A percentile compares a stretch with the other conserved stretches of the same genome.
Evolutionary conservation across 2,329 filamentous ascomycete species (phyloP).

Genomic region (Didymella exigua): DNA sequence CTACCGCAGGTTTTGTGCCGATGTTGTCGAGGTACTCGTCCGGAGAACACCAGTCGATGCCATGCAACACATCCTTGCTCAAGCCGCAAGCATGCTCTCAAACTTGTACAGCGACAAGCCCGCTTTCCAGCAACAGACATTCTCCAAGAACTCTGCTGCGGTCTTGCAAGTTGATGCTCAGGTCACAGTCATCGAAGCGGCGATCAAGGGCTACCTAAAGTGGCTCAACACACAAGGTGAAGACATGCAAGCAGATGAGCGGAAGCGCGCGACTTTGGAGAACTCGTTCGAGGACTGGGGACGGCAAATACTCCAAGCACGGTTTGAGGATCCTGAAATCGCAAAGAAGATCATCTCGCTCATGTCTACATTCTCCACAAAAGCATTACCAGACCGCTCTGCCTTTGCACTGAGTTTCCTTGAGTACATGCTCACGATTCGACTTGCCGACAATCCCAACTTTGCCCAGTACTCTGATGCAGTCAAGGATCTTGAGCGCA

Average conservation of each 20-base stretch:
- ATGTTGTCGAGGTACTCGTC: slow-evolving; percentile 86
- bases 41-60: slow-evolving; percentile 82
- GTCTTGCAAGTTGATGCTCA: slow-evolving; percentile 84
- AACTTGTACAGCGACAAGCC: slow-evolving; percentile 75
- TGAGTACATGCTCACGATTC: slow-evolving; percentile 86
- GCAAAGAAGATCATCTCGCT: slow-evolving; percentile 81
- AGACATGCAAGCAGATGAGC: slow-evolving; percentile 56
- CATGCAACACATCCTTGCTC: slow-evolving; percentile 81
- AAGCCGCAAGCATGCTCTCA: slow-evolving; percentile 74
- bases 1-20: slow-evolving; percentile 87
- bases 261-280: slow-evolving; percentile 64
- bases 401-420: slow-evolving; percentile 87
- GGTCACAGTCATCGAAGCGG: slow-evolving; percentile 86
- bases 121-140: slow-evolving; percentile 61
- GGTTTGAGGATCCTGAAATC: slow-evolving; percentile 82
- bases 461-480: slow-evolving; percentile 81
- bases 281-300: slow-evolving; percentile 74
- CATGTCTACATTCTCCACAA: slow-evolving; percentile 82
- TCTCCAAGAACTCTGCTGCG: slow-evolving; percentile 71
- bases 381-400: slow-evolving; percentile 75
- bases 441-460: slow-evolving; percentile 73
- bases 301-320: slow-evolving; percentile 70
- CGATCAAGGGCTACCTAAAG: slow-evolving; percentile 85
- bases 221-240: slow-evolving; percentile 67
- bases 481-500: slow-evolving; percentile 83